Conservation (phyloP, 2,329 filamentous ascomycete species). For the Paraphoma chrysanthemicola region DNA sequence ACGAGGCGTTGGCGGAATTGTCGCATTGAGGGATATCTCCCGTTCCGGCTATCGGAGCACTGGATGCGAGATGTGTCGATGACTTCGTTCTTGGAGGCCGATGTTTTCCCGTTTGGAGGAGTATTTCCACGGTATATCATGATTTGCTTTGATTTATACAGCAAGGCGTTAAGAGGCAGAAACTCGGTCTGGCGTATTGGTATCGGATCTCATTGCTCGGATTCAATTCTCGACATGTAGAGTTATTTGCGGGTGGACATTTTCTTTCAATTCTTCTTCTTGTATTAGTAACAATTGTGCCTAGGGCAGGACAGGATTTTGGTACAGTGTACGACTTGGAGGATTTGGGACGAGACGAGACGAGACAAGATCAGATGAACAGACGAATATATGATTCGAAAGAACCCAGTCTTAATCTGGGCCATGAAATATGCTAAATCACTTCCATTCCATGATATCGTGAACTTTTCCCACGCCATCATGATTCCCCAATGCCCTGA, state of each 20-base stretch:
- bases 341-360: not conserved
- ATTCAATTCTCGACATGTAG: not conserved
- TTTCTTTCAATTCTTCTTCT: not conserved
- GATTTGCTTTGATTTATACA: not conserved
- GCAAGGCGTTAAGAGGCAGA: not conserved
- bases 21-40: not conserved
- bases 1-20: slow-evolving; percentile 39
- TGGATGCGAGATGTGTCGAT: not conserved
- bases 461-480: slow-evolving; percentile 22
- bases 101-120: no score
- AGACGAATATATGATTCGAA: not conserved
- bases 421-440: not conserved
- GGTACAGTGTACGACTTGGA: no score
- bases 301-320: not conserved
- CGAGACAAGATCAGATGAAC: not conserved
- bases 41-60: no score
- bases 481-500: slow-evolving; percentile 19
- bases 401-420: not conserved
- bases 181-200: not conserved
- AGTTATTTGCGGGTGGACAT: not conserved
- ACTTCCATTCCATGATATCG: slow-evolving; percentile 24
- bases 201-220: not conserved
- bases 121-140: not conserved
- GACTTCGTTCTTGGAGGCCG: not conserved
- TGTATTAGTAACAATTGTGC: slow-evolving; percentile 2